A percentile compares a stretch with the other conserved stretches of the same genome.
Conservation (phyloP, 2,329 filamentous ascomycete species). For the Diplodia mutila region DNA sequence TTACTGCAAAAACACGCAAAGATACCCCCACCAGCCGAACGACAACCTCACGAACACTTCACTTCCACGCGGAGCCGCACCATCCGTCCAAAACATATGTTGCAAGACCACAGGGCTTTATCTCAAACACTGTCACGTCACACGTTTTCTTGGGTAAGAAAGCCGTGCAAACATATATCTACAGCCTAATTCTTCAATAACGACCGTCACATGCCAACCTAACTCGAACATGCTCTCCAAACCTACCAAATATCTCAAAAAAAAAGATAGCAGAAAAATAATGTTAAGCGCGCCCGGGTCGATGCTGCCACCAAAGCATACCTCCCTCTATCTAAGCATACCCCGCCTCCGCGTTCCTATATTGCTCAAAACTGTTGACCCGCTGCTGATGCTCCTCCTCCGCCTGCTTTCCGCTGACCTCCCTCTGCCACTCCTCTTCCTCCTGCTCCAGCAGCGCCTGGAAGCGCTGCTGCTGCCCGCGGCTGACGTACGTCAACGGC, state of each 20-base stretch:
- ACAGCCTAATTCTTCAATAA: background rate
- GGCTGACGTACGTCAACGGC: constrained; percentile 48
- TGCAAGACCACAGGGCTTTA: background rate
- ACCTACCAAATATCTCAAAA: background rate
- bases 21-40: no score
- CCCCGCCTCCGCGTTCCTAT: constrained; percentile 13
- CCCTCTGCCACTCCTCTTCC: constrained; percentile 52
- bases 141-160: background rate
- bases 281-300: background rate
- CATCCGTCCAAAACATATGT: background rate
- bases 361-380: constrained; percentile 11
- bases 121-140: background rate
- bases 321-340: constrained; percentile 3
- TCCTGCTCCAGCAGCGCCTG: constrained; percentile 46
- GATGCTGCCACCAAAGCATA: background rate
- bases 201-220: background rate
- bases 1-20: no score
- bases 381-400: constrained; percentile 8
- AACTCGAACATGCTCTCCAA: background rate
- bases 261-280: background rate
- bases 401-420: constrained; percentile 29
- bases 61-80: no score
- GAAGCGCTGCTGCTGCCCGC: constrained; percentile 48
- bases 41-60: no score
- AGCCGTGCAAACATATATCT: background rate